Percentiles rank a stretch among this genome's conserved stretches.
Conservation (phyloP, 169 alveolate genomes). For the Perkinsus chesapeaki region DNA sequence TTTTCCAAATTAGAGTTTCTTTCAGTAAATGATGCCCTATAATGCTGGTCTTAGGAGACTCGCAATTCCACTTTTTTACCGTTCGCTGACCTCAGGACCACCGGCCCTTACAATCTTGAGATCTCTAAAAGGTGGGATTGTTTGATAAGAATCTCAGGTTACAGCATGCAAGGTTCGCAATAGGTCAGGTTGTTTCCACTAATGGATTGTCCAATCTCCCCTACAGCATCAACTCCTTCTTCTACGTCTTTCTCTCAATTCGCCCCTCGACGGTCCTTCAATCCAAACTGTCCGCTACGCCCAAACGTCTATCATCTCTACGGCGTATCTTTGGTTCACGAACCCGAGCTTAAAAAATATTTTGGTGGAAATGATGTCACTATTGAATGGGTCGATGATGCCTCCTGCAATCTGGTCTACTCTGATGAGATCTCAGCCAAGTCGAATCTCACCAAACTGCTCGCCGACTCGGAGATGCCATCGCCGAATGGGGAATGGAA, state of each 20-base stretch:
- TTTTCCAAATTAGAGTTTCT: no score
- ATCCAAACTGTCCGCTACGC: neutral
- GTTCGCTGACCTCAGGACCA: no score
- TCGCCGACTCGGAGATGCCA: neutral
- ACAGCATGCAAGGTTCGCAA: neutral
- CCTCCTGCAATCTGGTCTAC: neutral
- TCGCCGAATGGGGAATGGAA: neutral
- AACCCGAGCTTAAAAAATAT: neutral
- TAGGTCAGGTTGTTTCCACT: neutral
- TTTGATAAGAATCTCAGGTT: neutral
- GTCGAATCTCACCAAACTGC: neutral
- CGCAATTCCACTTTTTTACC: no score
- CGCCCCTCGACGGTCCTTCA: slow-evolving; percentile 1
- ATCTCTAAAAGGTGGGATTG: no score
- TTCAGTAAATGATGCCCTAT: no score
- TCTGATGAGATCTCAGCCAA: neutral
- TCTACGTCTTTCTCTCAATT: neutral
- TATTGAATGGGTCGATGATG: neutral
- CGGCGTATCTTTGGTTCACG: neutral
- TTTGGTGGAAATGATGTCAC: neutral
- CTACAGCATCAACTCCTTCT: neutral
- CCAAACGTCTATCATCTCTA: neutral
- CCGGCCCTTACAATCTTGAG: no score
- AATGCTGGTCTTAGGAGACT: no score
- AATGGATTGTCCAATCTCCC: neutral